Evolutionary conservation across 1,284 basidiomycete genomes (phyloP), one percentile per base, ranked within the genome.

Genomic region (Moesziomyces globuligerus): DNA sequence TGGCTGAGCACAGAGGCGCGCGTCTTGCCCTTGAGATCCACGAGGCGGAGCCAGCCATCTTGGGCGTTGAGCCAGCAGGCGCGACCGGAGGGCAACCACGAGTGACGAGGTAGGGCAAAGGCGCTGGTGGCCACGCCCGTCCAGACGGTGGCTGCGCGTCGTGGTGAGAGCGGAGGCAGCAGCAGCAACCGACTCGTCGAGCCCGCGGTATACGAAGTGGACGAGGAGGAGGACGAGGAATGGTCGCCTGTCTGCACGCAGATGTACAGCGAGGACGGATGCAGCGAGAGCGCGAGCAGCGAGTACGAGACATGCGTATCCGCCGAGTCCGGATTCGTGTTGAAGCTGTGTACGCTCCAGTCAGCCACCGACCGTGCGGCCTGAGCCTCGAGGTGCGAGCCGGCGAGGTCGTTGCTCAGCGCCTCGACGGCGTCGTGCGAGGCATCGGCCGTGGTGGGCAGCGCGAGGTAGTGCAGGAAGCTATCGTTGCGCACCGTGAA

Each of bases 161-260:
- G 37, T 0, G 43, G 21, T 6, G 67, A 72, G 25, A 79, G 70
- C 6, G 72, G 57, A 0, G 64, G 55, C 3, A 80, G 34, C n/a
- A 81, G 61, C 11, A 79, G 48, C 9, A 81, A 53, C 7, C 73
- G 62, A 6, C 75, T 74, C 10, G 58, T 57, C 4, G 62, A 41
- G 21, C 49, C 54, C 0, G 43, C 38, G 10, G 44, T 57, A 18
- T 44, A 34, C 15, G 43, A 41, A 0, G 61, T 48, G 15, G 64
- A 32, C 10, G 53, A 56, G 6, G 55, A 28, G 7, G 51, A 18
- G 4, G 71, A 25, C 0, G 64, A 49, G 13, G 64, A 58, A 29
- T 79, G 72, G 37, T 80, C 76, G 37, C 79, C 77, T 4, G 78
- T 80, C 26, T 79, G 75, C 2, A 70, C 55, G 44, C 72, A 74